phyloP scores from a whole-genome alignment of 1,284 basidiomycete species.

The Leccinum cinnamomeum region DNA sequence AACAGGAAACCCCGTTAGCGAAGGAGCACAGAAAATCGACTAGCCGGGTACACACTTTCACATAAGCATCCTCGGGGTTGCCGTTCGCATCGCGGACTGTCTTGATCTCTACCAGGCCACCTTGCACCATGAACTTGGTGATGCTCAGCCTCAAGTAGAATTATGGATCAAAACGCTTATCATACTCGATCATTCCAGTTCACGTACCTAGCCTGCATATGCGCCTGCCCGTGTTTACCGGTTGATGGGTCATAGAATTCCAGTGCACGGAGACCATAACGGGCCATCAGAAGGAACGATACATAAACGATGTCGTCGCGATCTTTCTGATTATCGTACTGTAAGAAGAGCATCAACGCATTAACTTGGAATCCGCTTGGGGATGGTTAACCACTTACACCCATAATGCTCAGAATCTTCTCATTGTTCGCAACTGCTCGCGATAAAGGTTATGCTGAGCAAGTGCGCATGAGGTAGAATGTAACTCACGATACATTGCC shows the following conservation, averaged over 20 bases:
- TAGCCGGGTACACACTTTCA: slow-evolving; percentile 48
- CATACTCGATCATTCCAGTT: background rate
- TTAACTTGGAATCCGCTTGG: background rate
- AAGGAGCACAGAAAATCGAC: background rate
- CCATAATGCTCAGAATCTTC: slow-evolving; percentile 76
- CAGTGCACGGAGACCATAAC: slow-evolving; percentile 76
- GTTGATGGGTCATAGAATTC: slow-evolving; percentile 82
- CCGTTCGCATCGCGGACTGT: slow-evolving; percentile 60
- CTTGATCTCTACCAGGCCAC: slow-evolving; percentile 70
- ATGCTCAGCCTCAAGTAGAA: slow-evolving; percentile 66
- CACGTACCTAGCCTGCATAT: slow-evolving; percentile 81
- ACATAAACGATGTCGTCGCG: slow-evolving; percentile 77
- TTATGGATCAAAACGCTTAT: background rate
- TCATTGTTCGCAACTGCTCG: slow-evolving; percentile 66
- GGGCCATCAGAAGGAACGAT: slow-evolving; percentile 81
- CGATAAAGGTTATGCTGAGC: background rate
- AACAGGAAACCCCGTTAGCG: background rate
- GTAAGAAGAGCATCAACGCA: slow-evolving; percentile 2
- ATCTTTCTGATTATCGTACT: slow-evolving; percentile 69
- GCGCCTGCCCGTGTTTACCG: slow-evolving; percentile 86
- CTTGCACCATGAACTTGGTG: slow-evolving; percentile 70
- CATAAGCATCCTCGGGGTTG: slow-evolving; percentile 64
- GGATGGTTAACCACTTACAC: slow-evolving; percentile 42
- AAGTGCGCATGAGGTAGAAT: background rate
- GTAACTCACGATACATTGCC: slow-evolving; percentile 65